phyloP scores from a whole-genome alignment of 2,329 filamentous ascomycete genomes.

The Trichophyton equinum region DNA sequence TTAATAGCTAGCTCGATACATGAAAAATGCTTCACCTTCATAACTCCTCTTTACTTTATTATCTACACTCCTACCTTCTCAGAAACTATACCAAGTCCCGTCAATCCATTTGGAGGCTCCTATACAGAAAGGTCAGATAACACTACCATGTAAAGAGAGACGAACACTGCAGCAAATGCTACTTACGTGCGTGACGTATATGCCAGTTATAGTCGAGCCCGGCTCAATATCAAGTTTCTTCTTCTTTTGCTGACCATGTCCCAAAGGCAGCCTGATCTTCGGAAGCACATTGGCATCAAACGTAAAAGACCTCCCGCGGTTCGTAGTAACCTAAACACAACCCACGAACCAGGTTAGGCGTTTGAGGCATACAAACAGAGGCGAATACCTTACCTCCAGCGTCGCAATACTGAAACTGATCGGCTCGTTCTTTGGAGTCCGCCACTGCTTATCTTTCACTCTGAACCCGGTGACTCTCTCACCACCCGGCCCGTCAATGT shows the following conservation, averaged over 20 bases:
- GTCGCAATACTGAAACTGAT: neutral
- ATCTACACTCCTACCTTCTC: neutral
- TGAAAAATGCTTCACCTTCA: neutral
- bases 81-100: constrained; percentile 1
- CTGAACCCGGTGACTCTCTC: constrained; percentile 13
- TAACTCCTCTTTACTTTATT: neutral
- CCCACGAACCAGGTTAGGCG: neutral
- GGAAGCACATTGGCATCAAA: constrained; percentile 15
- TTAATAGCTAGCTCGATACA: neutral
- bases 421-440: neutral
- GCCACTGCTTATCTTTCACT: constrained; percentile 9
- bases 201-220: constrained; percentile 15
- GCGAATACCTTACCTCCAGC: neutral
- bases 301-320: constrained; percentile 11
- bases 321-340: constrained; percentile 13
- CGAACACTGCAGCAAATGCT: too few species aligned
- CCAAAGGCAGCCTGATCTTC: constrained; percentile 10
- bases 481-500: constrained; percentile 14
- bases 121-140: neutral
- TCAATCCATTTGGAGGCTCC: neutral
- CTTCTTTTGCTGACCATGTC: constrained; percentile 9
- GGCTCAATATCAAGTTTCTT: constrained; percentile 8
- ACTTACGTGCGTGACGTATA: constrained; percentile 17
- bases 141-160: too few species aligned
- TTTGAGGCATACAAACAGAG: neutral